phyloP scores from a whole-genome alignment of 441 rosid species.

The Manihot esculenta region DNA sequence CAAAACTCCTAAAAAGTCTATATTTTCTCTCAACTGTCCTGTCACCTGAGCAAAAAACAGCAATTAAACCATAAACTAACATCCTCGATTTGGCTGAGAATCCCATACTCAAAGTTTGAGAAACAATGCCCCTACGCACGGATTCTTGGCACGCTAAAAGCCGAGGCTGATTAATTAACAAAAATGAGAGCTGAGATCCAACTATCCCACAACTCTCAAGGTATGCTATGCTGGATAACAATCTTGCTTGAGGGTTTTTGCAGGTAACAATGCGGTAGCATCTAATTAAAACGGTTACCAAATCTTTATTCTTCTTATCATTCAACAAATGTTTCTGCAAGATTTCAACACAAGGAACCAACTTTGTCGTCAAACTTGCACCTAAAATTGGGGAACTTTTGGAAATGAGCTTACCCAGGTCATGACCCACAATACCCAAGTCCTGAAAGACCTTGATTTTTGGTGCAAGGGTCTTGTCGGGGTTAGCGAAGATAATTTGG shows the following conservation, averaged over 20 bases:
- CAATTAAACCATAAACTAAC: too few relatives aligned
- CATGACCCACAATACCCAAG: slow-evolving; percentile 34
- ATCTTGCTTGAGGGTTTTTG: slow-evolving; percentile 13
- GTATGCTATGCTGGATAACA: slow-evolving; percentile 29
- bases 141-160: slow-evolving; percentile 29
- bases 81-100: too few relatives aligned
- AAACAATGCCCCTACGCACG: slow-evolving; percentile 22
- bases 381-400: too few relatives aligned
- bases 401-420: slow-evolving; percentile 31
- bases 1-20: too few relatives aligned
- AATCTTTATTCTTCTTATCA: too few relatives aligned
- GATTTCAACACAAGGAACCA: slow-evolving; percentile 36
- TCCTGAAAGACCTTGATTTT: slow-evolving; percentile 33
- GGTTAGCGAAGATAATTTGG: slow-evolving; percentile 23
- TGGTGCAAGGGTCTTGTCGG: slow-evolving; percentile 33
- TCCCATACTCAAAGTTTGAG: too few relatives aligned
- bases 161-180: slow-evolving; percentile 37
- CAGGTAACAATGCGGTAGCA: slow-evolving; percentile 20
- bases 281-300: slow-evolving; percentile 30
- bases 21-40: too few relatives aligned
- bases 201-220: slow-evolving; percentile 40
- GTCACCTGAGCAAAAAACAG: too few relatives aligned
- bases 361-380: slow-evolving; percentile 31
- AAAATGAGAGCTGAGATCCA: slow-evolving; percentile 35
- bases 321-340: slow-evolving; percentile 28